Evolutionary conservation across 768 basidiomycete genomes (phyloP), one percentile per base, ranked within the genome.

Genomic region (Psilocybe cyanescens): DNA sequence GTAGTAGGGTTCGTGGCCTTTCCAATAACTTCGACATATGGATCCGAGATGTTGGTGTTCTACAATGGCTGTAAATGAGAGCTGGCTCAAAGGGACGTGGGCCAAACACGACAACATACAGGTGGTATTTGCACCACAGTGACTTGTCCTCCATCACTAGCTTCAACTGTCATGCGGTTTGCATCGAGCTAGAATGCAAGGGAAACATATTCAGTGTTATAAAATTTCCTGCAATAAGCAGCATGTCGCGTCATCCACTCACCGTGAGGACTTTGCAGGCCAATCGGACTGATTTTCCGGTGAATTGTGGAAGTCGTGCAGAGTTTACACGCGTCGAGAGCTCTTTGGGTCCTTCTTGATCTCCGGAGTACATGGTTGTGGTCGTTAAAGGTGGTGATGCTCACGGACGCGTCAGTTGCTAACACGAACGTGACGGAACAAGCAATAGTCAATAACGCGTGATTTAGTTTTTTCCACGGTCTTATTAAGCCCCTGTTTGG

Each of bases 1-100:
- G 81, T 83, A 14, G 84, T 78, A 28, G 84, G 76, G 61, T 86
- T 78, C 24, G 78, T 58, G 19, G 86, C 90, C 4, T 71, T 80
- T 5, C 90, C 91, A 30, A 93, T 80, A 55, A 93, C 75, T 71
- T 94, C 92, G 49, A 89, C 76, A 63, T 76, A 91, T 2, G 82
- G 75, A 55, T 85, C 86, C 1, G 74, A 73, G 55, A 88, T 74
- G 49, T 78, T 72, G 28, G 78, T 70, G 59, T 78, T 79, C 81
- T 85, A 37, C 37, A 12, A 47, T 24, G 8, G 35, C 31, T 4
- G 11, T 3, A 8, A 12, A 44, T 55, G 8, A 11, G 16, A 41
- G 14, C 55, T n/a, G 46, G 17, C 14, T 11, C 3, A 16, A 29
- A 37, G 35, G 28, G n/a, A 48, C 17, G 31, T 17, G 3, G 9